Percentiles rank a stretch among this genome's conserved stretches.
Conservation (phyloP, 2,329 filamentous ascomycete species). For the Penicillium hordei region DNA sequence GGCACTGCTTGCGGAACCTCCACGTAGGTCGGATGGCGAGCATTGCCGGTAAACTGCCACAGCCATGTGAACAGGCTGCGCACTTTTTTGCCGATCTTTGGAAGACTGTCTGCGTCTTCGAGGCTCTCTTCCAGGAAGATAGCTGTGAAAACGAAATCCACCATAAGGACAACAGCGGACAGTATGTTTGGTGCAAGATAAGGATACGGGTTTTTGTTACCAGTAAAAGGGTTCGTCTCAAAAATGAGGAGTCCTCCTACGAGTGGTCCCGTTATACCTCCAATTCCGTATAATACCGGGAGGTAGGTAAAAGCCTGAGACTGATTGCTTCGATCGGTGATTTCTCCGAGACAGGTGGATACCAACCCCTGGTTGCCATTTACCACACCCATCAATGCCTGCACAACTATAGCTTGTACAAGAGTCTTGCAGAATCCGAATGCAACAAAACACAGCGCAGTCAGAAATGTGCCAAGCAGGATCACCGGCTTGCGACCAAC, state of each 20-base stretch:
- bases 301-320: constrained; percentile 90
- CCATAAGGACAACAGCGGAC: constrained; percentile 67
- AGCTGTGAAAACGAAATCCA: constrained; percentile 72
- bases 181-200: constrained; percentile 84
- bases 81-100: constrained; percentile 59
- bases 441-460: constrained; percentile 74
- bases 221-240: constrained; percentile 57
- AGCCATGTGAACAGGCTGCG: constrained; percentile 64
- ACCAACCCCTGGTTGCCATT: constrained; percentile 96
- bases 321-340: constrained; percentile 94
- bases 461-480: constrained; percentile 75
- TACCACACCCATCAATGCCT: constrained; percentile 84
- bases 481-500: constrained; percentile 82
- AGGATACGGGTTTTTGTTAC: constrained; percentile 63
- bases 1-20: constrained; percentile 34
- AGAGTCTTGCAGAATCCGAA: constrained; percentile 85
- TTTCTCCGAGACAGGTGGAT: constrained; percentile 88
- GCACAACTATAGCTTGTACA: constrained; percentile 81
- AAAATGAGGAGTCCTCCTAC: constrained; percentile 83
- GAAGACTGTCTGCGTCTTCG: constrained; percentile 63
- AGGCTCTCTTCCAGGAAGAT: constrained; percentile 85
- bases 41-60: constrained; percentile 65
- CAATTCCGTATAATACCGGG: constrained; percentile 92
- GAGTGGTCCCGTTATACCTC: constrained; percentile 87
- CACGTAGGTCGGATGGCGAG: constrained; percentile 60